These are phyloP conservation scores for Orbilia javanica DNA, from an alignment of 2,329 filamentous ascomycete genomes.

Conservation along the genomic window DNA sequence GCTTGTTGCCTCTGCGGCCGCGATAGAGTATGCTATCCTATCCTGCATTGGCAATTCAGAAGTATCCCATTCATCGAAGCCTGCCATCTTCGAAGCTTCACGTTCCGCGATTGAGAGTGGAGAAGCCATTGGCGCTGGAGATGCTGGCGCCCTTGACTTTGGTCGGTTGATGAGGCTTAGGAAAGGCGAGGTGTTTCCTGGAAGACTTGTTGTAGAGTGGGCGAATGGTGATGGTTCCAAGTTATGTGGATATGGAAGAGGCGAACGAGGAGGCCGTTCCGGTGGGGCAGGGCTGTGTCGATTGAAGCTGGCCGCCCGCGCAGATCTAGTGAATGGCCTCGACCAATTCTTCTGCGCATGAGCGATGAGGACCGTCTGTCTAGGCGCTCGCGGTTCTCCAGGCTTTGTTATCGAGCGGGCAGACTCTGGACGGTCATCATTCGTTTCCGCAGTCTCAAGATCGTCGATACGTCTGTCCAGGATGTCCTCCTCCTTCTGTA, in stretches of 20 bases:
- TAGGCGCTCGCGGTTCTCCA: background rate
- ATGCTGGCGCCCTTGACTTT: constrained; percentile 22
- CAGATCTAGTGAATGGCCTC: constrained; percentile 34
- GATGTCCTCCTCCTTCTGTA: constrained; percentile 29
- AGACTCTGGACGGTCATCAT: constrained; percentile 16
- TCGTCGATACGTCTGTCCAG: constrained; percentile 20
- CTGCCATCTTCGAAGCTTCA: constrained; percentile 48
- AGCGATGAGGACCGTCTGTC: constrained; percentile 37
- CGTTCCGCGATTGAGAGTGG: constrained; percentile 41
- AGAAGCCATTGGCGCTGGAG: constrained; percentile 23
- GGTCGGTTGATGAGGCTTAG: constrained; percentile 50
- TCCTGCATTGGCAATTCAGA: constrained; percentile 47
- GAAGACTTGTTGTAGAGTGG: constrained; percentile 26
- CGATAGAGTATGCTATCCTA: constrained; percentile 49
- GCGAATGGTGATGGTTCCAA: constrained; percentile 52
- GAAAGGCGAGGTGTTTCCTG: constrained; percentile 35
- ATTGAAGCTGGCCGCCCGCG: background rate
- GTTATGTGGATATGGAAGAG: constrained; percentile 25
- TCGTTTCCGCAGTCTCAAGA: constrained; percentile 9
- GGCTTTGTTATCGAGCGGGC: constrained; percentile 27
- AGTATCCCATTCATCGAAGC: constrained; percentile 56
- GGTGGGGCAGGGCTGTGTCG: constrained; percentile 26
- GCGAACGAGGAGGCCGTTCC: constrained; percentile 31
- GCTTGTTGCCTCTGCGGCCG: constrained; percentile 41
- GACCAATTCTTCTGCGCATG: constrained; percentile 50